Evolutionary conservation across 2,329 filamentous ascomycete genomes (phyloP), one percentile per base, ranked within the genome.

Genomic region (Rutstroemia sp.): DNA sequence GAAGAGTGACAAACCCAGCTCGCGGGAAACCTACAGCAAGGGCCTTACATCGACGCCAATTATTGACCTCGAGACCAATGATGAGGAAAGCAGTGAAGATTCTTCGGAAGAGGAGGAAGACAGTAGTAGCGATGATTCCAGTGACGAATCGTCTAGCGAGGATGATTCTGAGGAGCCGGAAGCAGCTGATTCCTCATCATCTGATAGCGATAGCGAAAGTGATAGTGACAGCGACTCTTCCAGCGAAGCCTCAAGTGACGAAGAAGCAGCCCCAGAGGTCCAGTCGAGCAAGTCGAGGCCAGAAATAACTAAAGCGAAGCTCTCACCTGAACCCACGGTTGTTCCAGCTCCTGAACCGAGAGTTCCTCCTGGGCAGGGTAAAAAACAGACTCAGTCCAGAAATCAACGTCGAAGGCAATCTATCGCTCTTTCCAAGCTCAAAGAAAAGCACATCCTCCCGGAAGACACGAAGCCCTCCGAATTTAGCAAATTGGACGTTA

Each of bases 341-440:
- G 6, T 16, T 25, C 38, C 48, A 45, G 50, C 21, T 23, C 7
- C 30, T 30, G 12, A 17, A 34, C 34, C 46, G 34, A 44, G 40
- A 48, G 58, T 60, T 5, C 34, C 76, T 50, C 78, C 80, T 45
- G 75, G 75, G 4, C 53, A 74, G 58, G 83, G 84, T 16, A 74
- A 73, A 34, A 61, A 65, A 21, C 63, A 67, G 17, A 87, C 84
- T 0, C 76, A 76, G 51, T 70, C 71, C 23, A 78, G 82, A 58
- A 87, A 87, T 61, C 64, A 70, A 30, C 75, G 84, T 40, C 75
- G 75, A 42, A 77, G 76, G 56, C 69, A 77, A 52, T 69, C 73
- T 40, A 76, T 76, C 56, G 72, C 72, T 56, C 70, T 86, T 10
- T 69, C 71, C 4, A 73, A 74, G 56, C 71, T 86, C 7, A 82